Conservation (phyloP, 306 rosid species). For the Lotus japonicus region DNA sequence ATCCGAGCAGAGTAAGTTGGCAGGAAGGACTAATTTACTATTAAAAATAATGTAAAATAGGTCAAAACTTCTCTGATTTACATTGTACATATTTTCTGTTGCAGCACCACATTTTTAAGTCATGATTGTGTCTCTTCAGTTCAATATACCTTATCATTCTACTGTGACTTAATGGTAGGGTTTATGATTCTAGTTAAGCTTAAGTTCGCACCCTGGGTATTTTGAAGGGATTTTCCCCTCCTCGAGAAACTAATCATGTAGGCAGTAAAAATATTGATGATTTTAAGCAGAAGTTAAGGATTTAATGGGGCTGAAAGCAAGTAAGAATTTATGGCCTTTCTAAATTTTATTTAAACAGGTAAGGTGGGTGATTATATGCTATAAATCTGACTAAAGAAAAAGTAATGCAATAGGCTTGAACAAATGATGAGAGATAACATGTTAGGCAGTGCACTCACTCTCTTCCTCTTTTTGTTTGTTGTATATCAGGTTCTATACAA, state of each 20-base stretch:
- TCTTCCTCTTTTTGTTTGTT: slow-evolving; percentile 1
- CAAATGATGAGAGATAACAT: not conserved
- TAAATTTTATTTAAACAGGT: not conserved
- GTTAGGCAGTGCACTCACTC: slow-evolving; percentile 10
- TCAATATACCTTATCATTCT: slow-evolving; percentile 7
- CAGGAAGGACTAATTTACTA: not conserved
- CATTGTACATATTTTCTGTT: not conserved
- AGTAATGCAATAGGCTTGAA: not conserved
- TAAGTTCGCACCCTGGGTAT: not conserved
- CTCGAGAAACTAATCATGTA: not conserved
- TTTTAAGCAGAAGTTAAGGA: slow-evolving; percentile 11
- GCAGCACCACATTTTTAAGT: not conserved
- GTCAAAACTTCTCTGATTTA: not conserved
- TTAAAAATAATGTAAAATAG: not conserved
- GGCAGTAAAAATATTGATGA: slow-evolving; percentile 4
- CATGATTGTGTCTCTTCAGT: not conserved
- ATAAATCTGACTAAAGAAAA: slow-evolving; percentile 10
- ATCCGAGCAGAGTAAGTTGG: slow-evolving; percentile 3
- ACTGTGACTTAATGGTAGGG: not conserved
- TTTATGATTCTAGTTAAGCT: slow-evolving; percentile 2
- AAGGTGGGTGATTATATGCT: not conserved
- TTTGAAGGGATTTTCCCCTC: not conserved
- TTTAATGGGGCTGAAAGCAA: not conserved
- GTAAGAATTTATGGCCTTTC: not conserved
- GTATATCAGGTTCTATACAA: slow-evolving; percentile 69